Percentiles rank a stretch among this genome's conserved stretches.
phyloP scores from a whole-genome alignment of 345 rosid genomes.

The Combretum micranthum region DNA sequence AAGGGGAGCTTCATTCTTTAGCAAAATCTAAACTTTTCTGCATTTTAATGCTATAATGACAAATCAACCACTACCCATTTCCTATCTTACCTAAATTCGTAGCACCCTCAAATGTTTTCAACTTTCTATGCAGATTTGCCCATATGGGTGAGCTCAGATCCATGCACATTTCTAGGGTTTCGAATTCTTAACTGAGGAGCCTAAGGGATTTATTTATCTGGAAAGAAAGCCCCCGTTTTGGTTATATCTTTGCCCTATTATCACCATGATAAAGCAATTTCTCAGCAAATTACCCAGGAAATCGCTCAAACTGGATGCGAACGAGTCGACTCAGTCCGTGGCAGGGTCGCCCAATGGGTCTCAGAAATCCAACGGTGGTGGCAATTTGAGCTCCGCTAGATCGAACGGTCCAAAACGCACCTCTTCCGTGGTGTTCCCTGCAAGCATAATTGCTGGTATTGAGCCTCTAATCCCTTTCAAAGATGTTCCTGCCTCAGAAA shows the following conservation, averaged over 20 bases:
- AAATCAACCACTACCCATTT: too few relatives aligned
- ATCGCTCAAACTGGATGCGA: conserved; percentile 44
- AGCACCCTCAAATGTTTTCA: neutral
- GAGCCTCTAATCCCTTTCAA: conserved; percentile 84
- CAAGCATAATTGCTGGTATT: conserved; percentile 68
- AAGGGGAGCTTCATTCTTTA: conserved; percentile 11
- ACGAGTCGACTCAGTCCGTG: conserved; percentile 29
- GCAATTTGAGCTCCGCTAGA: too few relatives aligned
- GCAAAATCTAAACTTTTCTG: neutral
- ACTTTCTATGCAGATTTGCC: too few relatives aligned
- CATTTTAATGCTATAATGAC: too few relatives aligned
- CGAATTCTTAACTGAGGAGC: too few relatives aligned
- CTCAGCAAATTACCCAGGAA: conserved; percentile 66
- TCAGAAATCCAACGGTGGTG: conserved; percentile 24
- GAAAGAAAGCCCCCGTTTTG: conserved; percentile 5
- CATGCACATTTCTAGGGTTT: too few relatives aligned
- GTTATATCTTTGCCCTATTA: neutral
- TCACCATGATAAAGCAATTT: conserved; percentile 61
- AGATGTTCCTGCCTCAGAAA: conserved; percentile 61
- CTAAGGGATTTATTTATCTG: conserved; percentile 4
- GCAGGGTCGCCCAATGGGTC: conserved; percentile 12
- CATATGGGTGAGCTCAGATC: too few relatives aligned
- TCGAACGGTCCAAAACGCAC: conserved; percentile 33
- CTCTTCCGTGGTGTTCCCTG: conserved; percentile 71
- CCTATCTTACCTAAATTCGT: neutral